Percentiles rank a stretch among this genome's conserved stretches.
phyloP scores from a whole-genome alignment of 1,284 basidiomycete species.

The Leccinum pachyderme region DNA sequence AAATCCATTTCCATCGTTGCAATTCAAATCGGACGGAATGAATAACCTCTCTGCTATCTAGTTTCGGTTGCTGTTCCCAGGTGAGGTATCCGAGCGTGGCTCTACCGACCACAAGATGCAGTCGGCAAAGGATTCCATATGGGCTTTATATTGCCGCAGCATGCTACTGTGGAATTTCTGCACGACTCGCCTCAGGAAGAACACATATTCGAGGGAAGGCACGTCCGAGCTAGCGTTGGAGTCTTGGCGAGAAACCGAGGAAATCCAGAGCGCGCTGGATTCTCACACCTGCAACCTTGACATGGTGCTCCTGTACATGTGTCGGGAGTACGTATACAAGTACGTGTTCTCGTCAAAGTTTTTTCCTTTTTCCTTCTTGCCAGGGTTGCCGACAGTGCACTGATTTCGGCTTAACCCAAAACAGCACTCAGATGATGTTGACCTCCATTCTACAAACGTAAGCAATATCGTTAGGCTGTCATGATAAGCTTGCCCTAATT shows the following conservation, averaged over 20 bases:
- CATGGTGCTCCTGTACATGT: conserved; percentile 61
- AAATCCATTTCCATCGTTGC: conserved; percentile 29
- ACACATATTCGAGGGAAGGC: conserved; percentile 44
- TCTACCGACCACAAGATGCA: conserved; percentile 38
- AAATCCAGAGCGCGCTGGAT: conserved; percentile 63
- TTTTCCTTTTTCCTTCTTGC: neutral
- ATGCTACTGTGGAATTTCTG: conserved; percentile 77
- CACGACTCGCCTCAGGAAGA: conserved; percentile 47
- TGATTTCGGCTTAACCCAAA: conserved; percentile 13
- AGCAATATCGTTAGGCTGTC: conserved; percentile 26
- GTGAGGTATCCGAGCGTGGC: conserved; percentile 55
- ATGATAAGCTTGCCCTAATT: neutral
- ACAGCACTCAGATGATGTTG: conserved; percentile 65
- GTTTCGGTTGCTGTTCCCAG: conserved; percentile 58
- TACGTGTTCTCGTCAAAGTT: conserved; percentile 38
- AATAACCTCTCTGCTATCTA: conserved; percentile 27
- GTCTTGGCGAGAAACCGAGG: conserved; percentile 59
- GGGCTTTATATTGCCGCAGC: conserved; percentile 75
- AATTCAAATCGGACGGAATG: conserved; percentile 7
- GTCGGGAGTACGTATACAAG: conserved; percentile 73
- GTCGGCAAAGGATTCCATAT: conserved; percentile 69
- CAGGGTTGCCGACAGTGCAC: conserved; percentile 14
- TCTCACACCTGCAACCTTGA: conserved; percentile 68
- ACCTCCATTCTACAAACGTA: conserved; percentile 66
- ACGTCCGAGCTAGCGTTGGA: conserved; percentile 59